A percentile compares a stretch with the other conserved stretches of the same genome.
These are phyloP conservation scores for Solanum pinnatisectum DNA, from an alignment of 257 asterid species.

Conservation along the genomic window DNA sequence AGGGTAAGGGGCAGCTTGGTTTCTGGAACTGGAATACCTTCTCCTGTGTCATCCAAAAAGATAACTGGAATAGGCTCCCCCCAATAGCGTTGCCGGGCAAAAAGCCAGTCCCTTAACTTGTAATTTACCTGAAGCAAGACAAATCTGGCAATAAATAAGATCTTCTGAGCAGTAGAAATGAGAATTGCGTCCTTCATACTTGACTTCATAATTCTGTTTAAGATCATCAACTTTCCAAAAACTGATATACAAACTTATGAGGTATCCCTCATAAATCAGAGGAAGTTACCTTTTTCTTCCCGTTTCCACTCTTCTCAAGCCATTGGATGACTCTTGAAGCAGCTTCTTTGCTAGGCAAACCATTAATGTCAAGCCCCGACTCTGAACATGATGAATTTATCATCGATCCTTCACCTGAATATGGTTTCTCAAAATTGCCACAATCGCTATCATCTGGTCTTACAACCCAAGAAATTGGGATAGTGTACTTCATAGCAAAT, in stretches of 20 bases:
- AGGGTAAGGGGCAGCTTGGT: slow-evolving; percentile 84
- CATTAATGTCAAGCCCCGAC: slow-evolving; percentile 77
- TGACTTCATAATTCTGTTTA: neutral
- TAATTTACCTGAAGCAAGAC: slow-evolving; percentile 57
- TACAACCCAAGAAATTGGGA: slow-evolving; percentile 73
- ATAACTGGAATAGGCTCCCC: slow-evolving; percentile 97
- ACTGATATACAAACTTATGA: neutral
- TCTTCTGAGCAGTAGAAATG: neutral
- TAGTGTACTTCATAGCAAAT: slow-evolving; percentile 72
- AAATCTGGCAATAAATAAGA: slow-evolving; percentile 5
- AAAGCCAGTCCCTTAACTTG: slow-evolving; percentile 96
- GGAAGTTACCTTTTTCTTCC: slow-evolving; percentile 63
- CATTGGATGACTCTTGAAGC: slow-evolving; percentile 67
- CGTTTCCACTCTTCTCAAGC: slow-evolving; percentile 74
- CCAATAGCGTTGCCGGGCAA: slow-evolving; percentile 98
- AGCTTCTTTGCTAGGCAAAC: slow-evolving; percentile 65
- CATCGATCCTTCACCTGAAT: slow-evolving; percentile 72
- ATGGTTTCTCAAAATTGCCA: slow-evolving; percentile 44
- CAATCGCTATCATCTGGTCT: slow-evolving; percentile 47
- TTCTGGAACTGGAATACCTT: slow-evolving; percentile 74
- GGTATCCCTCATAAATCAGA: neutral
- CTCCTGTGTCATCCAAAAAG: slow-evolving; percentile 55
- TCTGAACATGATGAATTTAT: slow-evolving; percentile 66
- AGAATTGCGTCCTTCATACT: neutral
- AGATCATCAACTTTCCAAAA: neutral